phyloP scores from a whole-genome alignment of 768 basidiomycete species.

The Podaxis rugospora region DNA sequence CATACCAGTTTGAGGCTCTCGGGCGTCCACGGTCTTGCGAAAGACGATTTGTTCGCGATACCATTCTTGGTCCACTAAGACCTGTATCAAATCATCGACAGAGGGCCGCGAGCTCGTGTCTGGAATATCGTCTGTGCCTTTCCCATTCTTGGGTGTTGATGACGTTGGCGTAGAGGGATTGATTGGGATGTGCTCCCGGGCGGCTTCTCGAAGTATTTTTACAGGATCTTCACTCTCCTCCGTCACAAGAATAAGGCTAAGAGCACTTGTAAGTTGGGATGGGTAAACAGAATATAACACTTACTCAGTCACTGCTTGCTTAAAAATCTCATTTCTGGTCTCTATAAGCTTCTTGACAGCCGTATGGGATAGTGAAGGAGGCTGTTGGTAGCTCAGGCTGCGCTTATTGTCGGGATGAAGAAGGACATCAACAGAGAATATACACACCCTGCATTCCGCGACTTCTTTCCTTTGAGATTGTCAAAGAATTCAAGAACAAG shows the following conservation, averaged over 20 bases:
- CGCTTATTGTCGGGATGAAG: background rate
- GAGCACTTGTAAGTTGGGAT: background rate
- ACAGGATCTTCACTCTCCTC: conserved; percentile 56
- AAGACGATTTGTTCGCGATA: conserved; percentile 68
- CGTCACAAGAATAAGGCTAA: conserved; percentile 57
- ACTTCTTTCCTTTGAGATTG: conserved; percentile 30
- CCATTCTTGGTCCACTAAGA: conserved; percentile 56
- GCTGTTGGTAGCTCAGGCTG: conserved; percentile 21
- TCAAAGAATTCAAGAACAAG: conserved; percentile 43
- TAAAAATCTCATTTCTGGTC: conserved; percentile 62
- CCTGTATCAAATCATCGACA: conserved; percentile 53
- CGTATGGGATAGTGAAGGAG: conserved; percentile 44
- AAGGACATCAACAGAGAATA: background rate
- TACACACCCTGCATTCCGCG: conserved; percentile 24
- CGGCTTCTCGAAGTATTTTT: conserved; percentile 58
- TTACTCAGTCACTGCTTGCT: conserved; percentile 66
- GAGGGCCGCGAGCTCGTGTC: conserved; percentile 49
- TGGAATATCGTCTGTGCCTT: conserved; percentile 20
- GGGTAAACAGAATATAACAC: background rate
- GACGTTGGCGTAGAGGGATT: conserved; percentile 38
- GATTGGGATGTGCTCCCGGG: conserved; percentile 66
- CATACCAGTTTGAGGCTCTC: conserved; percentile 48
- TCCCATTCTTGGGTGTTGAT: background rate
- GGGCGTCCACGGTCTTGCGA: conserved; percentile 49
- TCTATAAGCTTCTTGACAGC: conserved; percentile 69